phyloP scores from a whole-genome alignment of 768 basidiomycete species.

The Macrolepiota dolichaula region DNA sequence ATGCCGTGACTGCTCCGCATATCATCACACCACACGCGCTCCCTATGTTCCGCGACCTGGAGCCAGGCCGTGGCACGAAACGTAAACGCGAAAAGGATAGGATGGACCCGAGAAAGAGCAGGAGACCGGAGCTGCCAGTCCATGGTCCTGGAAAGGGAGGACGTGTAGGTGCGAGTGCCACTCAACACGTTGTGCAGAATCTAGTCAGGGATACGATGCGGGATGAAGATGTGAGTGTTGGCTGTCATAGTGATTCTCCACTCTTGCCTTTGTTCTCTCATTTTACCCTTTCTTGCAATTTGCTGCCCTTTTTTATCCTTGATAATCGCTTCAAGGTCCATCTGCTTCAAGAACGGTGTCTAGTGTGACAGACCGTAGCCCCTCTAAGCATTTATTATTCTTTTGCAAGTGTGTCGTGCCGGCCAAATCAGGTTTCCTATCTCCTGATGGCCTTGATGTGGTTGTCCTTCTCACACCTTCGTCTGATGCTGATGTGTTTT shows the following conservation, averaged over 20 bases:
- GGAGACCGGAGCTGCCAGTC: constrained; percentile 88
- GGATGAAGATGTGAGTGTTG: constrained; percentile 88
- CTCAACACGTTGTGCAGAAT: constrained; percentile 94
- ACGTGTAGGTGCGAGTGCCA: constrained; percentile 93
- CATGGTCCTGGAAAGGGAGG: constrained; percentile 93
- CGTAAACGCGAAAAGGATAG: constrained; percentile 88
- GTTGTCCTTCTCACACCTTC: constrained; percentile 6
- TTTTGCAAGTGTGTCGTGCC: background rate
- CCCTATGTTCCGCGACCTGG: constrained; percentile 89
- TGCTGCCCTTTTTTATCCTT: constrained; percentile 10
- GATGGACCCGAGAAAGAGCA: constrained; percentile 87
- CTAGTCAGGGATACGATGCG: constrained; percentile 87
- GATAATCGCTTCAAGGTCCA: constrained; percentile 8
- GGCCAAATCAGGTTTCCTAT: constrained; percentile 11
- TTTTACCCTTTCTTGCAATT: background rate
- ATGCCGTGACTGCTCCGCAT: constrained; percentile 78
- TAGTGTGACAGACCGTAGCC: background rate
- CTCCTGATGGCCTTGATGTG: constrained; percentile 9
- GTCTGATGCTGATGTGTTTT: constrained; percentile 16
- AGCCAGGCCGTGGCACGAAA: constrained; percentile 71
- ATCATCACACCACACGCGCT: constrained; percentile 92
- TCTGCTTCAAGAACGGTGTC: background rate
- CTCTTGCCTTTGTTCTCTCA: background rate
- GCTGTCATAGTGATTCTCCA: constrained; percentile 9
- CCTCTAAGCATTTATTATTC: background rate